phyloP scores from a whole-genome alignment of 768 basidiomycete genomes.

The Rhodosporidiobolus odoratus region DNA sequence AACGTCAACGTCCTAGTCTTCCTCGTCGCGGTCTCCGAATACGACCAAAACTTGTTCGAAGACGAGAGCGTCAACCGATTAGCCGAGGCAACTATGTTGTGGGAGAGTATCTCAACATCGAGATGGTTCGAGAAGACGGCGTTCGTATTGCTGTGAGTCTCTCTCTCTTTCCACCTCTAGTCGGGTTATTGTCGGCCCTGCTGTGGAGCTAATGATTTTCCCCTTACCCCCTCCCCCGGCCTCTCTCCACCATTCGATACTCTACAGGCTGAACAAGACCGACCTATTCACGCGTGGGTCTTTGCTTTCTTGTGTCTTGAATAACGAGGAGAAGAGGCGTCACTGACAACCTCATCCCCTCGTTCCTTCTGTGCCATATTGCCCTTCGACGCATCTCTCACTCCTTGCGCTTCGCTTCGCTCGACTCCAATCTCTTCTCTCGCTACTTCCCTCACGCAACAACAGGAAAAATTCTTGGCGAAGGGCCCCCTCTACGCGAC shows the following conservation, averaged over 20 bases:
- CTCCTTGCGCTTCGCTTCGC: no score
- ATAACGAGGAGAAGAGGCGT: no score
- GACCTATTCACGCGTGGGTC: slow-evolving; percentile 66
- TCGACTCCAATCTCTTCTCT: slow-evolving; percentile 48
- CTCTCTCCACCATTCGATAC: slow-evolving; percentile 53
- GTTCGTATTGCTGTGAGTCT: no score
- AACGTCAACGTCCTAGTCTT: slow-evolving; percentile 90
- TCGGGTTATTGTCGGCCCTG: no score
- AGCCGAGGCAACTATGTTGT: no score
- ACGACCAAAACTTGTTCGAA: slow-evolving; percentile 79
- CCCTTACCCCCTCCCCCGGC: background rate
- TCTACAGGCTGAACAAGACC: slow-evolving; percentile 53
- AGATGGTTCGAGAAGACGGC: no score
- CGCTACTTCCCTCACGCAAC: slow-evolving; percentile 49
- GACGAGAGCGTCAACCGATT: slow-evolving; percentile 36
- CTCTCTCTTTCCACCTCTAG: no score
- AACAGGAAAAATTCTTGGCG: slow-evolving; percentile 49
- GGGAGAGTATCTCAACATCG: no score
- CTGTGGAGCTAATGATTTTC: no score
- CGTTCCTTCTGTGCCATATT: background rate
- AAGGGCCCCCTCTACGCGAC: slow-evolving; percentile 64
- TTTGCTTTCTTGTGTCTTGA: no score
- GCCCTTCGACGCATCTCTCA: no score
- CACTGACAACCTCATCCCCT: no score
- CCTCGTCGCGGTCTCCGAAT: slow-evolving; percentile 86